Base-by-base conservation (phyloP, 208 protist species). In the Acanthamoeba triangularis region DNA sequence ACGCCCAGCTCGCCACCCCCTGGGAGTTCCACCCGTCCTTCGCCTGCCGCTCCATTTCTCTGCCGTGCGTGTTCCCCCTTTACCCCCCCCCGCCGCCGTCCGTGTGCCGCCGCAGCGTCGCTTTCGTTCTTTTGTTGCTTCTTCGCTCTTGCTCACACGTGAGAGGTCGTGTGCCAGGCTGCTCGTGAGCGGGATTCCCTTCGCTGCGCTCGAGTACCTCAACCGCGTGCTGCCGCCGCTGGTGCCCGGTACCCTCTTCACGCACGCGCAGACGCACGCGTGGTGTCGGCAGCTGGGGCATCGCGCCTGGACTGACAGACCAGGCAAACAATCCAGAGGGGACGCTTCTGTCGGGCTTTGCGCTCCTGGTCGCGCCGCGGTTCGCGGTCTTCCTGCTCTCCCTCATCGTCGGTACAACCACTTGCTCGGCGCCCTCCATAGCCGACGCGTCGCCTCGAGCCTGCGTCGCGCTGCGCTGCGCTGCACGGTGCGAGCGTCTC, bases 381-480 rank as follows among this genome's bases (percentile, higher is more conserved):
- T 80, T 94, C 16, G 10, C 84, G 20, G 90, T 94, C 44, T 78
- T 78, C 30, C 44, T 94, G 47, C 69, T 94, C 14, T 94, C 90
- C 2, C 41, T 94, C 33, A 23, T 84, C 10, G 54, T 94, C 13
- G 90, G 90, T 94, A 84, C 6, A 11, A 41, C 10, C 74, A 4
- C 59, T 7, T 20, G 3, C 44, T 28, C 78, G 56, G 14, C n/a
- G 8, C 23, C 28, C 3, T 69, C 8, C 63, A 69, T 1, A 69
- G 8, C 63, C 23, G 20, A 5, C 25, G 14, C 59, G 3, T 28
- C 59, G 59, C n/a, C 69, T 44, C n/a, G 69, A 76, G 67, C 4
- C 37, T 41, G 37, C 37, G n/a, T n/a, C n/a, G n/a, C n/a, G 3
- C 37, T 84, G 3, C 16, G 16, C 61, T 18, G 61, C 16, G 61